These are phyloP conservation scores for Neurospora sp. DNA, from an alignment of 2,329 filamentous ascomycete genomes.

Conservation along the genomic window DNA sequence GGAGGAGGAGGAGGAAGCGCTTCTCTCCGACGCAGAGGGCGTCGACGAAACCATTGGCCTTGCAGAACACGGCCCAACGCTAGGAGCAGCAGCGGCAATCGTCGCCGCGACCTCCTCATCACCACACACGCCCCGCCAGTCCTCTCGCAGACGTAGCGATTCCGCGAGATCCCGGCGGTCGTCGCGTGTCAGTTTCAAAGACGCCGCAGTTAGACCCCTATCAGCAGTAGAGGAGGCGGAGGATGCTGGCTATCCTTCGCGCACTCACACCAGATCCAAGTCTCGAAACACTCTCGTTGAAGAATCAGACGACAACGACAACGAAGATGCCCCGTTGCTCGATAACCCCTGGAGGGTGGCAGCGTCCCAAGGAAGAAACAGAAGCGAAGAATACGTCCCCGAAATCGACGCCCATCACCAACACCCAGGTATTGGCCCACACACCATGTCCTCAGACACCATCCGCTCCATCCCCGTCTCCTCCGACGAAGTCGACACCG, in stretches of 20 bases:
- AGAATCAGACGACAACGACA: slow-evolving; percentile 1
- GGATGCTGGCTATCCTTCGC: neutral
- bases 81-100: neutral
- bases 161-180: slow-evolving; percentile 33
- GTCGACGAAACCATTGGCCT: slow-evolving; percentile 56
- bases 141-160: slow-evolving; percentile 16
- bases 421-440: slow-evolving; percentile 9
- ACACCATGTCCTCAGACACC: slow-evolving; percentile 20
- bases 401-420: neutral
- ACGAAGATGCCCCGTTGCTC: slow-evolving; percentile 27
- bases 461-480: slow-evolving; percentile 11
- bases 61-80: slow-evolving; percentile 37
- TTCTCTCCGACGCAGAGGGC: slow-evolving; percentile 44
- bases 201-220: slow-evolving; percentile 26
- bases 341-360: slow-evolving; percentile 32
- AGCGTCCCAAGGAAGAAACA: neutral
- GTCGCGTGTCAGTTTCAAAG: slow-evolving; percentile 36
- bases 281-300: slow-evolving; percentile 15
- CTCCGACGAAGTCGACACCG: slow-evolving; percentile 12
- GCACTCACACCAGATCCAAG: neutral
- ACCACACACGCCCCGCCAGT: slow-evolving; percentile 27
- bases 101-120: slow-evolving; percentile 16
- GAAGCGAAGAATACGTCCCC: neutral
- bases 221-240: slow-evolving; percentile 18
- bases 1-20: slow-evolving; percentile 38